A percentile compares a stretch with the other conserved stretches of the same genome.
Evolutionary conservation across 2,329 filamentous ascomycete species (phyloP).

Genomic region (Fusarium torreyae): DNA sequence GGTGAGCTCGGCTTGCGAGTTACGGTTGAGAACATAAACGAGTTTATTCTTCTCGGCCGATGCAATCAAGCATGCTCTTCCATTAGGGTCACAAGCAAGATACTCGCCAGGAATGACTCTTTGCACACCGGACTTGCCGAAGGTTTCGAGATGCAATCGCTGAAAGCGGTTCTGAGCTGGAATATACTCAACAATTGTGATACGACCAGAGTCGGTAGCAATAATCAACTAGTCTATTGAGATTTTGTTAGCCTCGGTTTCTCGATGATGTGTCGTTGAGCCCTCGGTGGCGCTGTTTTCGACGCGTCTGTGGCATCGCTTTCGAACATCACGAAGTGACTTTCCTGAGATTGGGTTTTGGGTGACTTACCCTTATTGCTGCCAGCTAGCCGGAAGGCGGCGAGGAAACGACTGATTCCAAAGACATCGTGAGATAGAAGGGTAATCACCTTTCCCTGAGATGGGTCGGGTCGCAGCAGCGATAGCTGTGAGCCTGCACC

Average conservation of each 20-base stretch:
- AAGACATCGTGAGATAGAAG: constrained; percentile 95
- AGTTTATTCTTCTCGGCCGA: constrained; percentile 99
- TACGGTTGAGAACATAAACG: constrained; percentile 97
- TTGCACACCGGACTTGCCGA: constrained; percentile 95
- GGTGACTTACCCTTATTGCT: constrained; percentile 90
- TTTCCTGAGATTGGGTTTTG: constrained; percentile 57
- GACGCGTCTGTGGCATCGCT: constrained; percentile 49
- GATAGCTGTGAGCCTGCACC: constrained; percentile 92
- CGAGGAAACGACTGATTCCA: constrained; percentile 91
- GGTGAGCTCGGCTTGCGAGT: constrained; percentile 92
- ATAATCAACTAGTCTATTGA: constrained; percentile 92
- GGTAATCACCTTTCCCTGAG: constrained; percentile 87
- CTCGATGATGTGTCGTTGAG: constrained; percentile 49
- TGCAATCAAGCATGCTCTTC: constrained; percentile 93
- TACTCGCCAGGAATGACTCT: constrained; percentile 97
- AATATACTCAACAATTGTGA: constrained; percentile 93
- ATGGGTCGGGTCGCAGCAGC: constrained; percentile 87
- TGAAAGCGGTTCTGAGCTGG: constrained; percentile 89
- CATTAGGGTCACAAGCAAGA: constrained; percentile 94
- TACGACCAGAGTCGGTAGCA: constrained; percentile 94
- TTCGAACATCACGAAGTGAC: constrained; percentile 77
- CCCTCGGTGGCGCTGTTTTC: constrained; percentile 33
- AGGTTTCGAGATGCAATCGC: constrained; percentile 94
- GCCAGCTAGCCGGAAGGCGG: constrained; percentile 91
- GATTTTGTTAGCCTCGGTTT: constrained; percentile 47